Evolutionary conservation across 2,329 filamentous ascomycete species (phyloP).

Genomic region (Byssothecium circinans): DNA sequence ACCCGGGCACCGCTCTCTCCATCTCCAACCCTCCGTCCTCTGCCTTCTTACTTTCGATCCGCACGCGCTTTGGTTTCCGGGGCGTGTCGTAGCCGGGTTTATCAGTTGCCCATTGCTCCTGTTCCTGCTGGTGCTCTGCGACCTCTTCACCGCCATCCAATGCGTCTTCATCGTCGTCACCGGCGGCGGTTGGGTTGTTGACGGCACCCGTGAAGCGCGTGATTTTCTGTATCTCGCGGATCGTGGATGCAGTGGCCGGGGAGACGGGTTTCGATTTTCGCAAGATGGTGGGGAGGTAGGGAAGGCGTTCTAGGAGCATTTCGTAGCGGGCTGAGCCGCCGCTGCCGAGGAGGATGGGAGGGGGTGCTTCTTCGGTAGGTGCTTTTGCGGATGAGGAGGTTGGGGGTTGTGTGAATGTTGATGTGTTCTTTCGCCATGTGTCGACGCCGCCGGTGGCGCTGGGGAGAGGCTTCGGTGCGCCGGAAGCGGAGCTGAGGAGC

Average conservation of each 20-base stretch:
- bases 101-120: conserved; percentile 50
- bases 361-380: conserved; percentile 16
- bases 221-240: conserved; percentile 67
- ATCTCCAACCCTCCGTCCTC: conserved; percentile 9
- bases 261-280: conserved; percentile 31
- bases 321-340: conserved; percentile 67
- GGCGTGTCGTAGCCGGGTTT: conserved; percentile 34
- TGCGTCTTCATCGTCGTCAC: conserved; percentile 41
- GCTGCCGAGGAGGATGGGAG: conserved; percentile 57
- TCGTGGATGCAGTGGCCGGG: conserved; percentile 28
- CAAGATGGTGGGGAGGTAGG: conserved; percentile 75
- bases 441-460: conserved; percentile 44
- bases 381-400: conserved; percentile 6
- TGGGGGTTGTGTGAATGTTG: conserved; percentile 15
- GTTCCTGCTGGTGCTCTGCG: conserved; percentile 6
- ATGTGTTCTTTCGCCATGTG: conserved; percentile 37
- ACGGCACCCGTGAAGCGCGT: conserved; percentile 59
- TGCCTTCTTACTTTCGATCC: conserved; percentile 22
- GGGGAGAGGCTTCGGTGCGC: conserved; percentile 25
- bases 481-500: conserved; percentile 22
- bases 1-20: conserved; percentile 25
- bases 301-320: conserved; percentile 80
- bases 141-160: conserved; percentile 11
- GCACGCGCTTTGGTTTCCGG: conserved; percentile 20
- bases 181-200: conserved; percentile 10